A percentile compares a stretch with the other conserved stretches of the same genome.
phyloP scores from a whole-genome alignment of 768 basidiomycete genomes.

The Dacryopinax primogenitus region DNA sequence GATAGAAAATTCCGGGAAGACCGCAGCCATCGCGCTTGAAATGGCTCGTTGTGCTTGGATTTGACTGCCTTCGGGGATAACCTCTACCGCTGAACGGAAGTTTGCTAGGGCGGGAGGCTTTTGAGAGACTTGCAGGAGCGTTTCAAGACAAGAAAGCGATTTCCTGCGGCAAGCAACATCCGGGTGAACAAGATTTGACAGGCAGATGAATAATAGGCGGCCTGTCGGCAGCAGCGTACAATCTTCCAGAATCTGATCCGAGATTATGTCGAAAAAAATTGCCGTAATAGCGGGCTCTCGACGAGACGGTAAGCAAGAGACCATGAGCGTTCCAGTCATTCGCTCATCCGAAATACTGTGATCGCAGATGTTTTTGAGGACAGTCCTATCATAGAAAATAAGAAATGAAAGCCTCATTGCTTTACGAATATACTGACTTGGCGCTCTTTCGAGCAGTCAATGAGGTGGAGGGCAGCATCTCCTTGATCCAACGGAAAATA shows the following conservation, averaged over 20 bases:
- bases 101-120: slow-evolving; percentile 44
- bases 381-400: background rate
- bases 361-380: background rate
- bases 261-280: slow-evolving; percentile 66
- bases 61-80: slow-evolving; percentile 61
- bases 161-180: slow-evolving; percentile 49
- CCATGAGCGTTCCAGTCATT: slow-evolving; percentile 6
- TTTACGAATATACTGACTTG: background rate
- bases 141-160: slow-evolving; percentile 66
- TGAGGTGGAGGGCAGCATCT: slow-evolving; percentile 1
- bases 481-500: background rate
- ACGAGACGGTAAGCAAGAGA: background rate
- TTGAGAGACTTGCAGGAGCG: slow-evolving; percentile 34
- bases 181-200: slow-evolving; percentile 75
- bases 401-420: background rate
- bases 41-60: slow-evolving; percentile 66
- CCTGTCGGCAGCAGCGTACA: slow-evolving; percentile 62
- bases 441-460: background rate
- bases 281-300: slow-evolving; percentile 40
- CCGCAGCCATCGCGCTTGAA: slow-evolving; percentile 63
- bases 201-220: slow-evolving; percentile 49
- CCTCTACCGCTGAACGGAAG: slow-evolving; percentile 61
- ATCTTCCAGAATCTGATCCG: slow-evolving; percentile 42
- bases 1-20: slow-evolving; percentile 48
- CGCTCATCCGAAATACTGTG: background rate